Conservation (phyloP, 495 filamentous ascomycete species). For the Aspergillus carlsbadensis region DNA sequence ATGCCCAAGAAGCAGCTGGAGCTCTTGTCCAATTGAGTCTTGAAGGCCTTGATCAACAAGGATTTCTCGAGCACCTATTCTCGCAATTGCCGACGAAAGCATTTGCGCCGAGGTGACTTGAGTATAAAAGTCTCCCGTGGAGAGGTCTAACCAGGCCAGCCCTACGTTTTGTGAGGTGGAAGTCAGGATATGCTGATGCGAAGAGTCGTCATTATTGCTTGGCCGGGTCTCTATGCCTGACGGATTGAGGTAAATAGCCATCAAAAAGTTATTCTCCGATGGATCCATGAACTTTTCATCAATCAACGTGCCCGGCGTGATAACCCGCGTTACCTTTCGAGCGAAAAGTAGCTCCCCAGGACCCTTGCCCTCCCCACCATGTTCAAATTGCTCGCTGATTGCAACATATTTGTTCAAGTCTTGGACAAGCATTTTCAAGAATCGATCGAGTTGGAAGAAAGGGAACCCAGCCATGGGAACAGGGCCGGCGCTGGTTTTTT, state of each 20-base stretch:
- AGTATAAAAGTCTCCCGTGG: conserved; percentile 90
- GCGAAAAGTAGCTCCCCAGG: conserved; percentile 78
- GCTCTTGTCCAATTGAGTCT: conserved; percentile 41
- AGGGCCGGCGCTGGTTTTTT: conserved; percentile 68
- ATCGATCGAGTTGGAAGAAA: conserved; percentile 85
- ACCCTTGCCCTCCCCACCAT: conserved; percentile 61
- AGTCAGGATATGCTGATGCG: conserved; percentile 36
- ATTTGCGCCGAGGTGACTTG: conserved; percentile 72
- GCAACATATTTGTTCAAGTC: conserved; percentile 89
- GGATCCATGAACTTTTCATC: conserved; percentile 97
- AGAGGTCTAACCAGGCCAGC: conserved; percentile 91
- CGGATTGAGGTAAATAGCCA: conserved; percentile 64
- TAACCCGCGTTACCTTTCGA: conserved; percentile 76
- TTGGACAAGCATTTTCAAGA: conserved; percentile 87
- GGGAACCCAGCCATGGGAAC: conserved; percentile 95
- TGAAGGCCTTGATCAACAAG: conserved; percentile 66
- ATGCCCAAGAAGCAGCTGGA: conserved; percentile 40
- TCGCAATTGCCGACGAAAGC: conserved; percentile 73
- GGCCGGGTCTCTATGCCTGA: conserved; percentile 21
- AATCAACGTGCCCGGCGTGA: conserved; percentile 93
- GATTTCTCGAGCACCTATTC: conserved; percentile 83
- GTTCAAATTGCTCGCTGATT: conserved; percentile 87
- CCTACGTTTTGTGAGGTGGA: conserved; percentile 57
- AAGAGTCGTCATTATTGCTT: conserved; percentile 21
- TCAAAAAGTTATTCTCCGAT: conserved; percentile 85